Evolutionary conservation across 352 stramenopile species (phyloP), one percentile per base, ranked within the genome.

Genomic region (Elongisporangium senticosum): DNA sequence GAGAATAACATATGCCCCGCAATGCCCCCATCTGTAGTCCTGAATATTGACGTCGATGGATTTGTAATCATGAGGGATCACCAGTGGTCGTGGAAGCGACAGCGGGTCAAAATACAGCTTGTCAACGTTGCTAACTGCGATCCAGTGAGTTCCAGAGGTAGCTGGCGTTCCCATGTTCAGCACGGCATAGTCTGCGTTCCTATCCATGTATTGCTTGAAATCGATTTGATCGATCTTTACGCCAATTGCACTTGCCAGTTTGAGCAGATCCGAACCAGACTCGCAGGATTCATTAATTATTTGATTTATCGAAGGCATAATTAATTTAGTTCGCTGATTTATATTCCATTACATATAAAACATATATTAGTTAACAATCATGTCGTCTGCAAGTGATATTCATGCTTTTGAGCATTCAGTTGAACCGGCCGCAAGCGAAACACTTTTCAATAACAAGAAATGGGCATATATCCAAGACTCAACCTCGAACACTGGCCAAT

Each of bases 171-270:
- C 48, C 56, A 56, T 61, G 21, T 55, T 56, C 10, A 61, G 0
- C 47, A 61, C 49, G 19, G 13, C 11, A 51, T 55, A 61, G 37
- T 61, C 48, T 50, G 54, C 54, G 26, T 21, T 55, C 54, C 19
- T 61, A 22, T 55, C 28, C 33, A 55, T 17, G 49, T 55, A 19
- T 39, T 61, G 43, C 23, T 60, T 60, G 43, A 60, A 60, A 37
- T 55, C 56, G 19, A 61, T 55, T 37, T 61, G 49, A 61, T 55
- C 22, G 3, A 55, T 21, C 17, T 55, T 15, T 2, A 55, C 51
- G 26, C n/a, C 14, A 17, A 49, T 3, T 17, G 40, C 3, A 20
- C 8, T 17, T 11, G 40, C 40, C 3, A 49, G n/a, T 49, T 49
- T 20, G 3, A 49, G 3, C 3, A 49, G n/a, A 8, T 49, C 8